These are phyloP conservation scores for Penicillium sp. DNA, from an alignment of 2,329 filamentous ascomycete genomes.

Conservation along the genomic window DNA sequence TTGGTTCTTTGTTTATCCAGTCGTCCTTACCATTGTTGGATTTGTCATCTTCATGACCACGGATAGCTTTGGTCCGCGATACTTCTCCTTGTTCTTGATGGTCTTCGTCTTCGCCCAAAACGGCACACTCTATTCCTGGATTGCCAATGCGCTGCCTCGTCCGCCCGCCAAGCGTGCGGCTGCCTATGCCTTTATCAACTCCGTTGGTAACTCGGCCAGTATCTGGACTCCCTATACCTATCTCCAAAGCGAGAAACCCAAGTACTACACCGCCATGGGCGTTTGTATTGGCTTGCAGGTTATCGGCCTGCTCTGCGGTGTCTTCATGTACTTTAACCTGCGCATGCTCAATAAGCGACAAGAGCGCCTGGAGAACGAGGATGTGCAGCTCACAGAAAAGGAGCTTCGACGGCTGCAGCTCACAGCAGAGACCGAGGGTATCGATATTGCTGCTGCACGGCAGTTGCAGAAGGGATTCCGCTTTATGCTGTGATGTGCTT, in stretches of 20 bases:
- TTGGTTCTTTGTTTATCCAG: constrained; percentile 52
- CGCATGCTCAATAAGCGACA: constrained; percentile 48
- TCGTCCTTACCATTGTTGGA: constrained; percentile 48
- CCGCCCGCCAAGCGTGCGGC: constrained; percentile 53
- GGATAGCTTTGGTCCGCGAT: constrained; percentile 48
- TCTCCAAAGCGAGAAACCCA: constrained; percentile 33
- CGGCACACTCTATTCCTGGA: constrained; percentile 36
- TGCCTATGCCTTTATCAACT: constrained; percentile 53
- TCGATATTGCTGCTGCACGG: constrained; percentile 48
- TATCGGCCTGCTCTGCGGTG: constrained; percentile 32
- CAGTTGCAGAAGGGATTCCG: constrained; percentile 52
- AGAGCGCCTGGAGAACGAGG: constrained; percentile 48
- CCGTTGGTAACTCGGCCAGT: constrained; percentile 49
- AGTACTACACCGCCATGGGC: constrained; percentile 41
- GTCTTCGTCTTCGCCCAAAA: constrained; percentile 50
- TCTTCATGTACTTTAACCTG: constrained; percentile 39
- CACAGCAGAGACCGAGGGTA: constrained; percentile 50
- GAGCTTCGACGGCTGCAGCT: constrained; percentile 47
- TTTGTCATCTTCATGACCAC: constrained; percentile 54
- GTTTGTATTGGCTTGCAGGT: constrained; percentile 41
- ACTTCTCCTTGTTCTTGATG: constrained; percentile 54
- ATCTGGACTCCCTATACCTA: constrained; percentile 53
- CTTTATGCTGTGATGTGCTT: constrained; percentile 41
- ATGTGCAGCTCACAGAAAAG: constrained; percentile 43
- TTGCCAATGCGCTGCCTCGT: constrained; percentile 48